Evolutionary conservation across 225 moss, liverwort and hornwort genomes (phyloP).

Genomic region (Rhytidiadelphus loreus): DNA sequence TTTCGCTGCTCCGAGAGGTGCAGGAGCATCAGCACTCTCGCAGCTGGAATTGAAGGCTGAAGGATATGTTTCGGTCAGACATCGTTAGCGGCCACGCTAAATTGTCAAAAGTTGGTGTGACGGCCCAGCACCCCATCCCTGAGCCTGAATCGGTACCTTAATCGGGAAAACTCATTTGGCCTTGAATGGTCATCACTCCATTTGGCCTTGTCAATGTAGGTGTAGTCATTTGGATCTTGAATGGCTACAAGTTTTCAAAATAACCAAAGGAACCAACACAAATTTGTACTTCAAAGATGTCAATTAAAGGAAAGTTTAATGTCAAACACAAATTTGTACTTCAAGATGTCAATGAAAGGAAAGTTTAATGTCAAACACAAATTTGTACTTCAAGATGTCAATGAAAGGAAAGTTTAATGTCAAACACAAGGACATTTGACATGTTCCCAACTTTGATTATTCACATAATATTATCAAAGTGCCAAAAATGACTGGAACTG

Average conservation of each 20-base stretch:
- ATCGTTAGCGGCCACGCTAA: not conserved
- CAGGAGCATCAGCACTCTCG: not conserved
- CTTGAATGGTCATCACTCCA: not conserved
- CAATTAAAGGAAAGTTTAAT: not conserved
- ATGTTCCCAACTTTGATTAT: too few relatives aligned
- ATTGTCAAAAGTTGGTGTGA: not conserved
- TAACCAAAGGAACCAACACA: not conserved
- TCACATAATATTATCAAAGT: not conserved
- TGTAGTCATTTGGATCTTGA: not conserved
- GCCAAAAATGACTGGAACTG: rapidly evolving
- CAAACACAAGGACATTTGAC: not conserved
- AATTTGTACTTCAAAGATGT: not conserved
- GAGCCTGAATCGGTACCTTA: not conserved
- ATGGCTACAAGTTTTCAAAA: not conserved
- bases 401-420: not conserved
- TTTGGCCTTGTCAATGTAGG: not conserved
- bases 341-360: not conserved
- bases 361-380: not conserved
- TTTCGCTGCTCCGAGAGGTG: not conserved
- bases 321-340: not conserved
- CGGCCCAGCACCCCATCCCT: not conserved
- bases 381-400: not conserved
- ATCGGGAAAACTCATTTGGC: not conserved
- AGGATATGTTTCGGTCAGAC: not conserved
- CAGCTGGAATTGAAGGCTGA: not conserved